A percentile compares a stretch with the other conserved stretches of the same genome.
These are phyloP conservation scores for Gossypium rotundifolium DNA, from an alignment of 345 rosid species.

Conservation along the genomic window DNA sequence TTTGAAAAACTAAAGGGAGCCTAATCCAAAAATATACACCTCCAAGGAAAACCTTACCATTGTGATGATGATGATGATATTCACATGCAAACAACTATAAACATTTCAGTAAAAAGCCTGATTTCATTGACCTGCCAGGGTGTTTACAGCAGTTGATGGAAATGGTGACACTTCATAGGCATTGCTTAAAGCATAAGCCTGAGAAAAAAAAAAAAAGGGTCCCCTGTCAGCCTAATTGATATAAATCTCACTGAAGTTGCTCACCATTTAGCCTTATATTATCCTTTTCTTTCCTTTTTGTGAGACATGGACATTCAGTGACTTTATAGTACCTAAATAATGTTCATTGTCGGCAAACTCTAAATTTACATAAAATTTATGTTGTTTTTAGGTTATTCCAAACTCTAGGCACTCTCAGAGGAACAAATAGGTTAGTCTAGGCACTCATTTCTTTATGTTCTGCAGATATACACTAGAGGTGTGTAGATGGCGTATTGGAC, in stretches of 20 bases:
- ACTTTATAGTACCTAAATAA: conserved; percentile 22
- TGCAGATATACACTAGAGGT: not conserved
- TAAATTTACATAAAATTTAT: conserved; percentile 18
- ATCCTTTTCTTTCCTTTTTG: not conserved
- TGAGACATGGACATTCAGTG: conserved; percentile 17
- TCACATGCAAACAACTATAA: conserved; percentile 26
- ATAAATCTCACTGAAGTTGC: conserved; percentile 6
- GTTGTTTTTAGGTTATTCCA: conserved; percentile 10
- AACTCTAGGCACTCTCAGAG: not conserved
- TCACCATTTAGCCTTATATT: not conserved
- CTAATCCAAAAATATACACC: conserved; percentile 6
- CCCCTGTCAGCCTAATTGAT: conserved; percentile 26
- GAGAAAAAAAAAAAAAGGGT: not conserved
- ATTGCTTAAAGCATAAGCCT: conserved; percentile 37
- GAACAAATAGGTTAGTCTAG: conserved; percentile 5
- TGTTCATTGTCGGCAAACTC: conserved; percentile 23
- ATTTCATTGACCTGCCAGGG: conserved; percentile 27
- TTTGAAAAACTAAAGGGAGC: conserved; percentile 14
- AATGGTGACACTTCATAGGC: not conserved
- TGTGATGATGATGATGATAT: conserved; percentile 29
- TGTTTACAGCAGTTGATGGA: conserved; percentile 21
- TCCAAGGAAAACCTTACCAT: conserved; percentile 27
- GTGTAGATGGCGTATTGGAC: not conserved
- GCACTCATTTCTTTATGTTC: conserved; percentile 9
- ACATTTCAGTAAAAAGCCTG: conserved; percentile 23